Base-by-base conservation (phyloP, 2,329 filamentous ascomycete species). In the Fusarium falciforme region DNA sequence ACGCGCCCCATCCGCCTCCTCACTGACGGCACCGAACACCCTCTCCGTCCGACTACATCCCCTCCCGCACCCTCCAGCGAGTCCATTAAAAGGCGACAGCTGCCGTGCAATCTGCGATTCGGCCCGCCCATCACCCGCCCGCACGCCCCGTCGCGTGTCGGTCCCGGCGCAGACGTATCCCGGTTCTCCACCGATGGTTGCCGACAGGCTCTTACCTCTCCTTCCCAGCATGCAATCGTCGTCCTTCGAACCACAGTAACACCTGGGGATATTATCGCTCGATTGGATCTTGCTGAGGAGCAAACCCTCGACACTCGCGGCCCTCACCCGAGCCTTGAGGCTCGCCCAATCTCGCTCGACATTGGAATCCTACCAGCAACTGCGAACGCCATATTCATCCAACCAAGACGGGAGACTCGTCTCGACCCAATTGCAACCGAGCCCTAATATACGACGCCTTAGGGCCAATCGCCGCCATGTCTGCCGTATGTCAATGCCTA, bases 401-500 rank as follows among this genome's bases (percentile, higher is more conserved):
- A 73, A 67, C 55, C 60, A 70, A 70, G 73, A 65, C 71, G 71
- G 71, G 61, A 67, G 47, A 54, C 44, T 70, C 65, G 55, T 65
- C 54, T 66, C 60, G 54, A 68, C 49, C 64, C 72, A 77, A 77
- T 75, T 78, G 70, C 75, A 73, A 76, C 73, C 76, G 72, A 67
- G 54, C 40, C 38, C 14, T 38, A 55, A 29, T 49, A 61, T 44
- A 54, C 70, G 33, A 69, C 60, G 61, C 65, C 55, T 68, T 67
- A 70, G 61, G 31, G 47, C 40, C 35, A 14, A 38, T 29, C 29
- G 55, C 47, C 49, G 75, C 33, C 69, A 82, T 83, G 81, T 79
- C 81, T 72, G 72, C 79, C 54, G 80, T 83, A 73, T 71, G 80
- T 76, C 44, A 29, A 60, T 49, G 38, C 61, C 57, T 33, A 20